Evolutionary conservation across 805 yeast genomes (phyloP).

Genomic region (Candida wancherniae): DNA sequence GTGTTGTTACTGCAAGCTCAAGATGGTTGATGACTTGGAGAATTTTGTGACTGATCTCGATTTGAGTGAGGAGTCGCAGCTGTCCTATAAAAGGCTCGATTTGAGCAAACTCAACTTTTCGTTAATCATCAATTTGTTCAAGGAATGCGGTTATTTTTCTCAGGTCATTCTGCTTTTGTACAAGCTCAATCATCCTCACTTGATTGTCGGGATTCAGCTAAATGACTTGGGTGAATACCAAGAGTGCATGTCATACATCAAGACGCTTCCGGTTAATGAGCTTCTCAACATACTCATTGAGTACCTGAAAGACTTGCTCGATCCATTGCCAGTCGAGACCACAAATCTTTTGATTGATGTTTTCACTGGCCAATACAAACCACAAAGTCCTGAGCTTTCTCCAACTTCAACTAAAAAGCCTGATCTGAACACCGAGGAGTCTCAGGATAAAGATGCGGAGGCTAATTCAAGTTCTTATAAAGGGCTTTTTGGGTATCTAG

Average conservation of each 20-base stretch:
- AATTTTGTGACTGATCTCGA: constrained; percentile 47
- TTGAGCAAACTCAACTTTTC: constrained; percentile 45
- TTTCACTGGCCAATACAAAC: constrained; percentile 78
- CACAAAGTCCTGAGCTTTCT: too few species aligned
- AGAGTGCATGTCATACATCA: constrained; percentile 60
- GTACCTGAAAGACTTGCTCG: constrained; percentile 60
- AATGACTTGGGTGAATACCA: constrained; percentile 58
- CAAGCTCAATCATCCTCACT: constrained; percentile 65
- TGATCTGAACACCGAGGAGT: too few species aligned
- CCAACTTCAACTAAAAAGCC: too few species aligned
- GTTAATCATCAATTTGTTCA: constrained; percentile 61
- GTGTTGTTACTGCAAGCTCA: constrained; percentile 76
- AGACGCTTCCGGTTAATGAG: constrained; percentile 69
- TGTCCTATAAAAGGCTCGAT: constrained; percentile 7
- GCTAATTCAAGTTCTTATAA: constrained; percentile 14
- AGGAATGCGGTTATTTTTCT: constrained; percentile 62
- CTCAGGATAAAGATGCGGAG: constrained; percentile 12
- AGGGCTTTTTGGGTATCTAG: constrained; percentile 15
- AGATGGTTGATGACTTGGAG: constrained; percentile 52
- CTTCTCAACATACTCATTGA: constrained; percentile 65
- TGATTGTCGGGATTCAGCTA: constrained; percentile 71
- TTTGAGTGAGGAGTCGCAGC: constrained; percentile 15
- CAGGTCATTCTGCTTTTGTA: constrained; percentile 69
- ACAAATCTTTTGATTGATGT: constrained; percentile 79
- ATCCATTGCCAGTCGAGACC: constrained; percentile 69